Conservation (phyloP, 768 basidiomycete species). For the Russula earlei region DNA sequence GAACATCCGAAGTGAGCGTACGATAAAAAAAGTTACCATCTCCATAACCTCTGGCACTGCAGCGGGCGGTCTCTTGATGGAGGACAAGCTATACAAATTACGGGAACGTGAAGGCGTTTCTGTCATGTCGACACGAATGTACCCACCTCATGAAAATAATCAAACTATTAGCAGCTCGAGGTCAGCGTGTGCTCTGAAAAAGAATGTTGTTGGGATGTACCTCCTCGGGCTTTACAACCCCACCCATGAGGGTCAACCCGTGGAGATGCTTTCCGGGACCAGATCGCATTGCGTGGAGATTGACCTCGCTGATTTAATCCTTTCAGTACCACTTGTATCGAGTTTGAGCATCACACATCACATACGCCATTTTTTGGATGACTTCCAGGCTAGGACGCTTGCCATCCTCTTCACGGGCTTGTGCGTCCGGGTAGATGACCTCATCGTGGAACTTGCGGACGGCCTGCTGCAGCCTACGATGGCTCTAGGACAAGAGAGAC, state of each 20-base stretch:
- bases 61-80: conserved; percentile 31
- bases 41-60: conserved; percentile 69
- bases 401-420: conserved; percentile 76
- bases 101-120: neutral
- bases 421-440: conserved; percentile 42
- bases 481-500: too few species aligned
- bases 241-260: conserved; percentile 67
- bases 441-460: conserved; percentile 62
- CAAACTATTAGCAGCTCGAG: conserved; percentile 37
- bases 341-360: neutral
- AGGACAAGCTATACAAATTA: conserved; percentile 31
- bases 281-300: conserved; percentile 84
- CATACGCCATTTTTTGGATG: conserved; percentile 73
- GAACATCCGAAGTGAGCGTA: neutral
- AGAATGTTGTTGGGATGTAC: conserved; percentile 28
- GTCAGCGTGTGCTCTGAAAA: neutral
- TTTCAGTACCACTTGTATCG: neutral
- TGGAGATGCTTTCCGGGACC: conserved; percentile 85
- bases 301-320: conserved; percentile 39
- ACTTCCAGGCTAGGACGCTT: conserved; percentile 74
- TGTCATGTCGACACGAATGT: neutral
- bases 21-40: conserved; percentile 38
- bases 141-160: conserved; percentile 75
- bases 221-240: conserved; percentile 68
- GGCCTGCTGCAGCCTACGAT: conserved; percentile 49